These are phyloP conservation scores for Heterobasidion irregulare DNA, from an alignment of 1,284 basidiomycete genomes.

Conservation along the genomic window DNA sequence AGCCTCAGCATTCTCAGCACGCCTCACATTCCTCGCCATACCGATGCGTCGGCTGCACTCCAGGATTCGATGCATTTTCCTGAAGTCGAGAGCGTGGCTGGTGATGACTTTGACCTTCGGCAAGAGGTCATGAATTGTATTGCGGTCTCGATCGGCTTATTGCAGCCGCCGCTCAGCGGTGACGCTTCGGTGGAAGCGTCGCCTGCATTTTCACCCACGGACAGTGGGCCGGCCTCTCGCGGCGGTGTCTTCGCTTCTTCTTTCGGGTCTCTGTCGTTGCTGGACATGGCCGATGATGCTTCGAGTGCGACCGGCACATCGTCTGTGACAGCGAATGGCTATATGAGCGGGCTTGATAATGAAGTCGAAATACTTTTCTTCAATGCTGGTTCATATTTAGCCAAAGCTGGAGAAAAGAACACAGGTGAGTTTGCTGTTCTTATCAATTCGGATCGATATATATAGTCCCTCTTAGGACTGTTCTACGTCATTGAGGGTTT, in stretches of 20 bases:
- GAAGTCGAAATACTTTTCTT: constrained; percentile 96
- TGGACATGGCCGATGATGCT: constrained; percentile 66
- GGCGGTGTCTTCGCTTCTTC: constrained; percentile 58
- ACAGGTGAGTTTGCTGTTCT: constrained; percentile 43
- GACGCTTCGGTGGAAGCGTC: constrained; percentile 59
- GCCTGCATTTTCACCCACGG: constrained; percentile 50
- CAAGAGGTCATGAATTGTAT: constrained; percentile 97
- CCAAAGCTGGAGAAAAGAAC: constrained; percentile 85
- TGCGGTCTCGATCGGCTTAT: constrained; percentile 91
- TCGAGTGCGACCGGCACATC: constrained; percentile 61
- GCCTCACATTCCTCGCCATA: constrained; percentile 25
- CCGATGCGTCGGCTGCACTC: not conserved
- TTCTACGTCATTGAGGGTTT: constrained; percentile 99
- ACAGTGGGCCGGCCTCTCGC: constrained; percentile 24
- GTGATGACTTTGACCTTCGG: constrained; percentile 78
- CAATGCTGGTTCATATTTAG: constrained; percentile 79
- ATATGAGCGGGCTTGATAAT: constrained; percentile 80
- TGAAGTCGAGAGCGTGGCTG: constrained; percentile 5
- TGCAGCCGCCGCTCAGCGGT: constrained; percentile 74
- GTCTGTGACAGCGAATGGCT: constrained; percentile 42
- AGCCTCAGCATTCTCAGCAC: constrained; percentile 43
- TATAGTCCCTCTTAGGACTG: constrained; percentile 44
- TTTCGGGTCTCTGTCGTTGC: constrained; percentile 78
- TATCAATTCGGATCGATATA: not conserved
- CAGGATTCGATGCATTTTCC: constrained; percentile 6